A percentile compares a stretch with the other conserved stretches of the same genome.
Evolutionary conservation across 257 asterid species (phyloP).

Genomic region (Lycium ferocissimum): DNA sequence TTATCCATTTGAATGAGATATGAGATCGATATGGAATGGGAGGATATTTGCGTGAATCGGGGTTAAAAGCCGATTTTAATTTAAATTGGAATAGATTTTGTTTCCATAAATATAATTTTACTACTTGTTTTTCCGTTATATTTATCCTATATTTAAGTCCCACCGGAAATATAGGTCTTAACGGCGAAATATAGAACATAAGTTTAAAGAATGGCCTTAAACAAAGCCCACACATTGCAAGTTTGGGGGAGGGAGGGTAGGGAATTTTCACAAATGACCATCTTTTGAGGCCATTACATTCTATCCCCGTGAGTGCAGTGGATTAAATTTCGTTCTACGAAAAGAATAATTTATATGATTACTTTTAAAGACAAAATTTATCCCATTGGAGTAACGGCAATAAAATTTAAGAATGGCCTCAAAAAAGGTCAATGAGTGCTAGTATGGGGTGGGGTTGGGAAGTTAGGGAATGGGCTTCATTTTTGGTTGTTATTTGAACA

Average conservation of each 20-base stretch:
- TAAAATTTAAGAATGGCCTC: background rate
- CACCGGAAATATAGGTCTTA: too few species aligned
- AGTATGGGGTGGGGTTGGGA: background rate
- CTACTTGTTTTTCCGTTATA: too few species aligned
- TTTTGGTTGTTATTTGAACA: slow-evolving; percentile 32
- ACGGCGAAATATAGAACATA: background rate
- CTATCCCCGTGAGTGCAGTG: background rate
- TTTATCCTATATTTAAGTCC: too few species aligned
- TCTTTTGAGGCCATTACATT: background rate
- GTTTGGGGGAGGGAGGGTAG: background rate
- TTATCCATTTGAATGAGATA: too few species aligned
- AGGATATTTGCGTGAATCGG: too few species aligned
- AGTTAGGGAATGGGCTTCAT: slow-evolving; percentile 2
- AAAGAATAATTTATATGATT: too few species aligned
- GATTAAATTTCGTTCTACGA: background rate
- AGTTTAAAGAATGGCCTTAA: background rate
- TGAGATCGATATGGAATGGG: too few species aligned
- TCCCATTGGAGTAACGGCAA: background rate
- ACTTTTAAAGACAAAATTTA: background rate
- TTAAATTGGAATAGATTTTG: too few species aligned
- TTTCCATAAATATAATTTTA: too few species aligned
- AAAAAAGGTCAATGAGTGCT: background rate
- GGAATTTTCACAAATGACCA: background rate
- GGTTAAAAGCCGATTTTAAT: too few species aligned
- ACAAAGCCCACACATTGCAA: background rate